Conservation (phyloP, 2,329 filamentous ascomycete genomes). For the Botrytis tulipae region DNA sequence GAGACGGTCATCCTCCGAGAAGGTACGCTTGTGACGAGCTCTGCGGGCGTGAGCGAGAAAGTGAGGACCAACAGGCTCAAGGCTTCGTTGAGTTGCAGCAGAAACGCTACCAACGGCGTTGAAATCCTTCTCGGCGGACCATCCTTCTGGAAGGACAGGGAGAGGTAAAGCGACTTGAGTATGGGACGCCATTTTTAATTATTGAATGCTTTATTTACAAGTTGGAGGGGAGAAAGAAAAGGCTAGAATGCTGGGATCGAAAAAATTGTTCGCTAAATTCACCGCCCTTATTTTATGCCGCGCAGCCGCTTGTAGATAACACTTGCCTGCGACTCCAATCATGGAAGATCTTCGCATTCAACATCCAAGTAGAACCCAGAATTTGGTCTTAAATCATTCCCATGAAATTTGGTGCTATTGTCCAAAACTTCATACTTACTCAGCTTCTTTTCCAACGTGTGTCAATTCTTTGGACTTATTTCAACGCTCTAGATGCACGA, state of each 20-base stretch:
- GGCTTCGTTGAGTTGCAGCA: constrained; percentile 74
- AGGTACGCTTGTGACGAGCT: constrained; percentile 94
- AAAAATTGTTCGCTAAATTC: constrained; percentile 14
- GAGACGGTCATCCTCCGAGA: constrained; percentile 97
- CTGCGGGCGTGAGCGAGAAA: constrained; percentile 96
- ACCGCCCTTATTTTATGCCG: constrained; percentile 10
- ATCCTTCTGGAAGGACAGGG: constrained; percentile 74
- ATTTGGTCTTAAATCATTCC: background rate
- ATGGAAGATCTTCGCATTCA: background rate
- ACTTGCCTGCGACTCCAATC: background rate
- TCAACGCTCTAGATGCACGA: background rate
- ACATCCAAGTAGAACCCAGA: background rate
- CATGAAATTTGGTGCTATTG: background rate
- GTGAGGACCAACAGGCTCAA: constrained; percentile 95
- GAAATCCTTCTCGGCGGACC: constrained; percentile 89
- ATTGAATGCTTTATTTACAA: background rate
- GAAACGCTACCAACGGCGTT: constrained; percentile 78
- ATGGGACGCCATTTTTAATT: constrained; percentile 32
- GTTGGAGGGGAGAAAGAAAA: constrained; percentile 18
- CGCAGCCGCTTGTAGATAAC: background rate
- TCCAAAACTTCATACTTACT: background rate
- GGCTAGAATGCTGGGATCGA: constrained; percentile 9
- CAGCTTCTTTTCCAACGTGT: background rate
- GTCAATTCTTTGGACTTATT: background rate
- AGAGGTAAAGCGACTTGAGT: constrained; percentile 58